Conservation (phyloP, 176 grass and related monocot species). For the Alopecurus myosuroides region DNA sequence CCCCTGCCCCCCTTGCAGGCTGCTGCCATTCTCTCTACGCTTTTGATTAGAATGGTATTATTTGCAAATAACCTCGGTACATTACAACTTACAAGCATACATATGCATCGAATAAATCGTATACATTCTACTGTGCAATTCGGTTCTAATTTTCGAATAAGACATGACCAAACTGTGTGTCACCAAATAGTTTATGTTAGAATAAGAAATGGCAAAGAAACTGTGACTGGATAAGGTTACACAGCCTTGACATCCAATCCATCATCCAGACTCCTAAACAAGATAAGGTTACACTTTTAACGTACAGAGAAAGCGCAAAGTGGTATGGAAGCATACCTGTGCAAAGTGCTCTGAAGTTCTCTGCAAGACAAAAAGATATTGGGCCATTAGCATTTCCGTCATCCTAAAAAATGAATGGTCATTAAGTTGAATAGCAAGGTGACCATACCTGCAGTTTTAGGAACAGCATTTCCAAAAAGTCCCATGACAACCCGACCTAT, state of each 20-base stretch:
- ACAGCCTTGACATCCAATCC: not conserved
- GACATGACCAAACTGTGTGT: not conserved
- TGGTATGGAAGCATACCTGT: conserved; percentile 48
- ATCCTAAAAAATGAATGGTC: not conserved
- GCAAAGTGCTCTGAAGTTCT: conserved; percentile 97
- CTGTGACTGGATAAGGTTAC: not conserved
- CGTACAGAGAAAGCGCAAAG: not conserved
- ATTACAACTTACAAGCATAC: not conserved
- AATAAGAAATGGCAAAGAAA: not conserved
- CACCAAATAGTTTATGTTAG: not conserved
- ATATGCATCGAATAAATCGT: not conserved
- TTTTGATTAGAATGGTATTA: not conserved
- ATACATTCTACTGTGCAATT: not conserved
- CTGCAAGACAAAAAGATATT: conserved; percentile 32
- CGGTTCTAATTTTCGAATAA: not conserved
- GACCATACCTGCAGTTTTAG: conserved; percentile 87
- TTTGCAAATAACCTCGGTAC: not conserved
- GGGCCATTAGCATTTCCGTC: not conserved
- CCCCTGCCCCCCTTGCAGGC: not conserved
- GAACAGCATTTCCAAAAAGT: conserved; percentile 90
- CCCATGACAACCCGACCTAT: conserved; percentile 96
- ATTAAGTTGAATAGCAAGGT: not conserved
- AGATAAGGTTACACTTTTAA: not conserved
- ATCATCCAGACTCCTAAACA: not conserved
- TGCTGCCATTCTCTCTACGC: not conserved